Evolutionary conservation across 441 rosid genomes (phyloP).

Genomic region (Iberis amara): DNA sequence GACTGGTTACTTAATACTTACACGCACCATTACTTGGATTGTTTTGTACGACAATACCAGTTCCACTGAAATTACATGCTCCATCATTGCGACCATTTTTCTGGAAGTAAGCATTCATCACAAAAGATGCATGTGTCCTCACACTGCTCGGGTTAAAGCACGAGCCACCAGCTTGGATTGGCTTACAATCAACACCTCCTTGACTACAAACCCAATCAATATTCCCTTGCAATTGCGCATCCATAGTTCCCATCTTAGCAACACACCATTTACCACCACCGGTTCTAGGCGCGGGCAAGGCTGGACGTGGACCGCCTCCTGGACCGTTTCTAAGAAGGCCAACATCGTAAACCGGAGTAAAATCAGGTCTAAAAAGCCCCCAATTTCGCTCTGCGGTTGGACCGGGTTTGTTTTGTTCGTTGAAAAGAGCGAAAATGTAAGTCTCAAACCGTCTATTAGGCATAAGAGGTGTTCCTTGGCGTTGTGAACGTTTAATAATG

Average conservation of each 20-base stretch:
- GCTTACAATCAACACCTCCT: conserved; percentile 40
- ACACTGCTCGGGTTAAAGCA: conserved; percentile 38
- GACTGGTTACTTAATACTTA: conserved; percentile 10
- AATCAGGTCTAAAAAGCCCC: conserved; percentile 52
- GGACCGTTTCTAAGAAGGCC: conserved; percentile 36
- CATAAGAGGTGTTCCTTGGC: conserved; percentile 64
- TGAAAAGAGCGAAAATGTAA: conserved; percentile 53
- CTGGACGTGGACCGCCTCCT: conserved; percentile 30
- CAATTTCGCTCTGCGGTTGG: conserved; percentile 48
- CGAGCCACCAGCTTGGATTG: conserved; percentile 39
- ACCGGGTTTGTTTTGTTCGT: conserved; percentile 56
- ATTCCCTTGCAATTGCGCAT: conserved; percentile 36
- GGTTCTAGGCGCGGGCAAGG: conserved; percentile 21
- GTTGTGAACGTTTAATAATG: conserved; percentile 33
- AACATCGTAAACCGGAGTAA: conserved; percentile 44
- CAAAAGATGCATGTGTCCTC: conserved; percentile 35
- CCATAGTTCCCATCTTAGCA: conserved; percentile 31
- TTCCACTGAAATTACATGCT: conserved; percentile 37
- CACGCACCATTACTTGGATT: conserved; percentile 34
- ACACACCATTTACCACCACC: conserved; percentile 39
- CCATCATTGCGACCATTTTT: conserved; percentile 28
- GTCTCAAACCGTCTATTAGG: conserved; percentile 52
- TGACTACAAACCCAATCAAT: conserved; percentile 39
- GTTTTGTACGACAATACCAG: conserved; percentile 28
- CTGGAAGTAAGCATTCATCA: conserved; percentile 45